Base-by-base conservation (phyloP, 805 yeast species). In the Starmerella stigmatis region DNA sequence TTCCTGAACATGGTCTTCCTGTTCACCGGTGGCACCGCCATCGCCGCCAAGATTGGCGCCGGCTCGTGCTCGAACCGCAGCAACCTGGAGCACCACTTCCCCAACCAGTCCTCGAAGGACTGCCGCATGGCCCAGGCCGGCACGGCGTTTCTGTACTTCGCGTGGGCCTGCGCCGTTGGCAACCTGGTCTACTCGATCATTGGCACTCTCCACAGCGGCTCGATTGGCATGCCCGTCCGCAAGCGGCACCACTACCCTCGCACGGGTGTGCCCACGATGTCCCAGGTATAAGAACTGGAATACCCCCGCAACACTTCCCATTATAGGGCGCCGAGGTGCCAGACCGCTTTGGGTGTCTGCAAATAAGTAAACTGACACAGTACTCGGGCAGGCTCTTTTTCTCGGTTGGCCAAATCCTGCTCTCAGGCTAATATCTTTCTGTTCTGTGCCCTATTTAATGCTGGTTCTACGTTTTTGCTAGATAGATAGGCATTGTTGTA, bases 111-210 rank as follows among this genome's bases (percentile, higher is more conserved):
- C 34, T 60, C 69, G 19, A 83, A 77, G 60, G 79, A 97, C 73
- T 92, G 99, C 72, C 84, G 96, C 74, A 80, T 85, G 71, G 86
- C 94, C 46, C 97, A 92, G 74, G 79, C 94, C 40, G 74, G 80
- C 70, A 74, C 77, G 59, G 73, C 84, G 63, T 86, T 88, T 70
- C 67, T 85, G 61, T 92, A 77, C 81, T 79, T 92, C 66, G 74
- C 92, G 47, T 78, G 81, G 73, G 76, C 78, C 62, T 66, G 79
- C 63, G 81, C 85, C 64, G 65, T 85, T 53, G 81, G 73, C 58
- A 75, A 86, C 54, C 59, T 75, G 50, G 67, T 67, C 51, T 62
- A 77, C 63, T 72, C 79, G 46, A 54, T 64, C 41, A 31, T 70
- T 35, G 64, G 73, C 50, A 70, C 76, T 43, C 64, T 82, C 64